Conservation (phyloP, 129 eudicot genomes). For the Saussurea involucrata region DNA sequence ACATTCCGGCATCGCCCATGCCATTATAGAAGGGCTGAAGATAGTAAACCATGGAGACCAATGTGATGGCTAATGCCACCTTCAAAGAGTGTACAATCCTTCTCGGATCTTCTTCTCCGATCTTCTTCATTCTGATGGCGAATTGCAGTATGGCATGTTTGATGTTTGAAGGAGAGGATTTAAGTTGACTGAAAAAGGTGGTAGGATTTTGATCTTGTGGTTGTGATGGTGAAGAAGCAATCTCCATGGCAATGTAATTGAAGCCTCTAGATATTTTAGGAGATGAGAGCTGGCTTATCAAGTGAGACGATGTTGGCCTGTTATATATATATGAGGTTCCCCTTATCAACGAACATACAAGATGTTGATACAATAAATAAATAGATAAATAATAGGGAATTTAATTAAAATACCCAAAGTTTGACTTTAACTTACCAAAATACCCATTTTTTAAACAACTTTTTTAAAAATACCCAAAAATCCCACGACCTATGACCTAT, state of each 20-base stretch:
- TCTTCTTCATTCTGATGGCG: slow-evolving; percentile 19
- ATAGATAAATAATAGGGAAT: too few relatives aligned
- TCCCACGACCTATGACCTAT: too few relatives aligned
- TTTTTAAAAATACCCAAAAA: too few relatives aligned
- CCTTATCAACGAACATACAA: background rate
- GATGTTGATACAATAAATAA: background rate
- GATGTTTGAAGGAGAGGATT: slow-evolving; percentile 1
- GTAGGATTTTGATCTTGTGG: background rate
- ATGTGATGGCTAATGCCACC: slow-evolving; percentile 45
- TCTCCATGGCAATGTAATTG: background rate
- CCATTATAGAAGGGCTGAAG: slow-evolving; percentile 42
- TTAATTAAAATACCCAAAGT: too few relatives aligned
- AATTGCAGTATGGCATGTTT: background rate
- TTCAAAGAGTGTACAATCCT: slow-evolving; percentile 40
- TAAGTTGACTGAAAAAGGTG: background rate
- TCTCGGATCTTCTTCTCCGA: slow-evolving; percentile 54
- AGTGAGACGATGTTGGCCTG: slow-evolving; percentile 28
- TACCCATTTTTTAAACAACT: too few relatives aligned
- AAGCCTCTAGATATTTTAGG: background rate
- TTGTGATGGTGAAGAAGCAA: background rate
- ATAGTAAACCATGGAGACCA: slow-evolving; percentile 49
- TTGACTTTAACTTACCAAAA: too few relatives aligned
- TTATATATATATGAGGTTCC: slow-evolving; percentile 16
- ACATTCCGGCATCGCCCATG: slow-evolving; percentile 53
- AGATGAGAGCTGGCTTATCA: slow-evolving; percentile 37